phyloP scores from a whole-genome alignment of 192 early-diverging fungal genomes.

The Backusella sp. region DNA sequence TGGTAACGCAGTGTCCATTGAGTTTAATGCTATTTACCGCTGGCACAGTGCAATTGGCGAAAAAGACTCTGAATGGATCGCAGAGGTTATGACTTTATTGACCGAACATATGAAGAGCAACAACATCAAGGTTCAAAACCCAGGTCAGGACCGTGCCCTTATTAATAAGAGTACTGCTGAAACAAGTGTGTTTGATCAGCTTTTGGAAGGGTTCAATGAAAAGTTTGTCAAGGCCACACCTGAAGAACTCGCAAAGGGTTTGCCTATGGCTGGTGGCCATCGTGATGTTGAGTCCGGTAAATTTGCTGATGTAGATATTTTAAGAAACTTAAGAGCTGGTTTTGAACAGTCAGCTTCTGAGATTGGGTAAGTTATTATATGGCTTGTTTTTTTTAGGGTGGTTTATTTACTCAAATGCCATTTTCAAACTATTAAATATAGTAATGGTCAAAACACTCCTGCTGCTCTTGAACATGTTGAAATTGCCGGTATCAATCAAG shows the following conservation, averaged over 20 bases:
- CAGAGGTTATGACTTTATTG: constrained; percentile 23
- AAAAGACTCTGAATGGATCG: constrained; percentile 36
- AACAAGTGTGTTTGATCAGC: constrained; percentile 1
- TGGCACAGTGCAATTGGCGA: constrained; percentile 49
- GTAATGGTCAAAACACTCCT: constrained; percentile 44
- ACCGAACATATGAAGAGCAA: neutral
- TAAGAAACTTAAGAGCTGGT: neutral
- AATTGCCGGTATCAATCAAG: constrained; percentile 42
- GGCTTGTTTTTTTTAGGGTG: neutral
- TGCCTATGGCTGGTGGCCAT: constrained; percentile 36
- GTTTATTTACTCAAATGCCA: neutral
- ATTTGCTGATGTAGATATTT: constrained; percentile 16
- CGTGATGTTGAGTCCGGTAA: constrained; percentile 21
- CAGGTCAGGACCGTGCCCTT: neutral
- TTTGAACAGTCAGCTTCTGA: constrained; percentile 24
- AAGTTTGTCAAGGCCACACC: constrained; percentile 22
- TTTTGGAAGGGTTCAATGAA: constrained; percentile 20
- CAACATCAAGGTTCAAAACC: neutral
- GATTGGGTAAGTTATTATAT: constrained; percentile 22
- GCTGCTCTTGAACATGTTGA: constrained; percentile 38
- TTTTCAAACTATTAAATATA: constrained; percentile 8
- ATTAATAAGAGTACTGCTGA: neutral
- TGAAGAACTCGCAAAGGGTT: constrained; percentile 24
- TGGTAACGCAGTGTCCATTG: constrained; percentile 45
- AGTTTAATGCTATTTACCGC: constrained; percentile 45